phyloP scores from a whole-genome alignment of 1,284 basidiomycete genomes.

The Sporisorium exsertum region DNA sequence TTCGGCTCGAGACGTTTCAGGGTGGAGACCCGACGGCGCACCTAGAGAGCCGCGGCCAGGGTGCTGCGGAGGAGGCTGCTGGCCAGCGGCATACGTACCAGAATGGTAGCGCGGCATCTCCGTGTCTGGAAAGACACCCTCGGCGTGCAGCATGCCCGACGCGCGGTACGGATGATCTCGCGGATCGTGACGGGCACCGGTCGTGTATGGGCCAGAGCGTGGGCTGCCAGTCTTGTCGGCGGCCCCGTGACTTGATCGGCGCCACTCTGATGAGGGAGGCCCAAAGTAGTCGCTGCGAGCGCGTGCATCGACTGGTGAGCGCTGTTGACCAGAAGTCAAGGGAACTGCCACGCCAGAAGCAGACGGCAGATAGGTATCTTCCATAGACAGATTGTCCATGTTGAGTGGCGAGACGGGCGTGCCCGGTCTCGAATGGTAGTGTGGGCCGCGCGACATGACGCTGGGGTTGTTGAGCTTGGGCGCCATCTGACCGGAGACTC shows the following conservation, averaged over 20 bases:
- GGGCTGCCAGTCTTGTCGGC: constrained; percentile 26
- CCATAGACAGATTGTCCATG: constrained; percentile 51
- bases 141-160: constrained; percentile 14
- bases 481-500: constrained; percentile 6
- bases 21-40: constrained; percentile 5
- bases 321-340: constrained; percentile 15
- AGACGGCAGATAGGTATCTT: constrained; percentile 34
- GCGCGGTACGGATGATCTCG: constrained; percentile 20
- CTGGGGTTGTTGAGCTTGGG: constrained; percentile 12
- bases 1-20: constrained; percentile 18
- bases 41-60: constrained; percentile 9
- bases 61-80: constrained; percentile 11
- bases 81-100: constrained; percentile 2
- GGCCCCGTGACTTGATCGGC: constrained; percentile 9
- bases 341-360: constrained; percentile 40
- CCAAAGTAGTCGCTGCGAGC: constrained; percentile 44
- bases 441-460: constrained; percentile 14
- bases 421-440: constrained; percentile 36
- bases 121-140: constrained; percentile 14
- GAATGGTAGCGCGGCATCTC: constrained; percentile 20
- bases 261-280: constrained; percentile 21
- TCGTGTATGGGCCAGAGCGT: not conserved
- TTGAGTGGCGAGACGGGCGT: constrained; percentile 55
- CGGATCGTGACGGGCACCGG: constrained; percentile 14
- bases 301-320: constrained; percentile 29